Evolutionary conservation across 805 yeast species (phyloP).

Genomic region (Candida chauliodis): DNA sequence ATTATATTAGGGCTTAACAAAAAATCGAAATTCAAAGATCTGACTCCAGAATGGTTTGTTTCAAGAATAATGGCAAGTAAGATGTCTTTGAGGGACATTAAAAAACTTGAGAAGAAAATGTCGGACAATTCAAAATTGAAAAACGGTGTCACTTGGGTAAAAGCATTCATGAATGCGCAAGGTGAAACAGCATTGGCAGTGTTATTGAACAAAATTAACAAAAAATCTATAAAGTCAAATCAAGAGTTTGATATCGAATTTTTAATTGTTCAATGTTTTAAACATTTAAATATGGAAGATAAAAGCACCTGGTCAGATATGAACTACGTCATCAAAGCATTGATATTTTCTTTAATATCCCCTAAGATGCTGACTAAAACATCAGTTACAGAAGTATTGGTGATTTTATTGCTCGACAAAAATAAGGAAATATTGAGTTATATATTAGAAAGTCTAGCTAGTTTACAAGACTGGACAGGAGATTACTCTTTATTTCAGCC

Average conservation of each 20-base stretch:
- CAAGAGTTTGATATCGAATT: slow-evolving; percentile 42
- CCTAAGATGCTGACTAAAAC: slow-evolving; percentile 39
- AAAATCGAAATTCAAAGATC: slow-evolving; percentile 30
- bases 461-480: slow-evolving; percentile 28
- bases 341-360: slow-evolving; percentile 35
- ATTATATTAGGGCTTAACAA: not conserved
- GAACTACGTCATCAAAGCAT: slow-evolving; percentile 18
- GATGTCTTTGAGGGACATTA: slow-evolving; percentile 29
- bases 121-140: slow-evolving; percentile 18
- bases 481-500: slow-evolving; percentile 37
- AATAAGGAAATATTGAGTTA: slow-evolving; percentile 19
- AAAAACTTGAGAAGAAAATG: slow-evolving; percentile 32
- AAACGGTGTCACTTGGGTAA: slow-evolving; percentile 25
- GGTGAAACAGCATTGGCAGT: slow-evolving; percentile 43
- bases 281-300: slow-evolving; percentile 26
- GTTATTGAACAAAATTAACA: slow-evolving; percentile 34
- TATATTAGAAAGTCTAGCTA: slow-evolving; percentile 28
- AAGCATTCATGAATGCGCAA: slow-evolving; percentile 33
- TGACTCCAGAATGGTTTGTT: slow-evolving; percentile 41
- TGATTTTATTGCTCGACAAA: slow-evolving; percentile 28
- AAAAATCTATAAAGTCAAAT: slow-evolving; percentile 41
- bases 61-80: slow-evolving; percentile 32
- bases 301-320: not conserved
- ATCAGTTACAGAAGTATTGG: slow-evolving; percentile 39
- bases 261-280: slow-evolving; percentile 36